A percentile compares a stretch with the other conserved stretches of the same genome.
phyloP scores from a whole-genome alignment of 345 rosid species.

The Populus deltoides region DNA sequence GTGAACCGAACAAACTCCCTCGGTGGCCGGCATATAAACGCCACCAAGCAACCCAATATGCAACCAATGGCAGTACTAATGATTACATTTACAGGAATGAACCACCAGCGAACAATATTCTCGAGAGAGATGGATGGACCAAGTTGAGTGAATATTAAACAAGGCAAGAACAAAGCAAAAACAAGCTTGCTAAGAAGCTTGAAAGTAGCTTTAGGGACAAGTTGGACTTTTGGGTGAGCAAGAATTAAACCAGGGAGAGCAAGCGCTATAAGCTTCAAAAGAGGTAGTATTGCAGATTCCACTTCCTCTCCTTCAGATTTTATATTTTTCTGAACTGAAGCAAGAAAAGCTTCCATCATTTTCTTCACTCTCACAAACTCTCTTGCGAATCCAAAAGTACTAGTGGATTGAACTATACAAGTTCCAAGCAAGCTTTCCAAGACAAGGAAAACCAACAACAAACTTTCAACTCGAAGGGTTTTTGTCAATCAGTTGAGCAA shows the following conservation, averaged over 20 bases:
- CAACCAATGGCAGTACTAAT: slow-evolving; percentile 35
- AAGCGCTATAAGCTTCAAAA: slow-evolving; percentile 38
- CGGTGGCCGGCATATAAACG: slow-evolving; percentile 36
- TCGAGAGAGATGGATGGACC: slow-evolving; percentile 24
- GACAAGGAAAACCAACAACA: neutral
- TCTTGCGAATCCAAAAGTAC: neutral
- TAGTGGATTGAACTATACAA: neutral
- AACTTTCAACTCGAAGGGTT: neutral
- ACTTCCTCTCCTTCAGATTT: slow-evolving; percentile 13
- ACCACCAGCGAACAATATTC: slow-evolving; percentile 39
- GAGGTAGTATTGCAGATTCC: slow-evolving; percentile 28
- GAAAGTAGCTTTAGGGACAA: slow-evolving; percentile 38
- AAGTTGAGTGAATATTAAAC: slow-evolving; percentile 39
- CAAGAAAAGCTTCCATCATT: slow-evolving; percentile 5
- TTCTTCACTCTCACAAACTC: neutral
- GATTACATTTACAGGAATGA: slow-evolving; percentile 39
- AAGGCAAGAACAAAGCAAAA: slow-evolving; percentile 37
- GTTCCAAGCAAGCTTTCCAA: neutral
- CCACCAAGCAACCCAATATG: slow-evolving; percentile 32
- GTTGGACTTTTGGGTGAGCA: slow-evolving; percentile 20
- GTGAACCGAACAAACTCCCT: slow-evolving; percentile 39
- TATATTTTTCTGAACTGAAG: neutral
- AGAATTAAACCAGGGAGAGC: slow-evolving; percentile 32
- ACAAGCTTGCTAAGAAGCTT: slow-evolving; percentile 36
- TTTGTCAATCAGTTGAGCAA: neutral